Conservation (phyloP, 2,329 filamentous ascomycete genomes). For the Pseudocercospora fijiensis region DNA sequence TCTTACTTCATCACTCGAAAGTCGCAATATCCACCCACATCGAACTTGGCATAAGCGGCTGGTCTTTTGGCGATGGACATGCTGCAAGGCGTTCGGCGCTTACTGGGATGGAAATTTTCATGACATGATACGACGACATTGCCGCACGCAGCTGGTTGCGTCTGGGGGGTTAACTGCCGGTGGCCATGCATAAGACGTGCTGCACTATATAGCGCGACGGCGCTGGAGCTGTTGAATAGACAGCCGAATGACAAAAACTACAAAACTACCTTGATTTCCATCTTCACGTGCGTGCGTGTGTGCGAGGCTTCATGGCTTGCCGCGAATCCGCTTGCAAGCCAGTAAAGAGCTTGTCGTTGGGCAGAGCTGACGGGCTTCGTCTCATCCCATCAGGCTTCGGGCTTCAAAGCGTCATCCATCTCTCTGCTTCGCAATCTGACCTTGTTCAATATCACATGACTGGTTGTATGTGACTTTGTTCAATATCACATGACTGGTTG, state of each 20-base stretch:
- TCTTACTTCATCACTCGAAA: neutral
- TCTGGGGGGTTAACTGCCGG: conserved; percentile 7
- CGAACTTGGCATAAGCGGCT: conserved; percentile 13
- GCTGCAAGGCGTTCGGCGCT: conserved; percentile 20
- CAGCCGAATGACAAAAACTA: neutral
- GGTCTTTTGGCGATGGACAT: conserved; percentile 16
- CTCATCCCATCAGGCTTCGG: too few species aligned
- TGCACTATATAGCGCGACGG: neutral
- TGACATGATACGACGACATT: conserved; percentile 9
- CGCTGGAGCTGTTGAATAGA: conserved; percentile 4
- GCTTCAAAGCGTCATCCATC: too few species aligned
- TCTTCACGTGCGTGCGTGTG: neutral
- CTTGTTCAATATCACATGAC: too few species aligned
- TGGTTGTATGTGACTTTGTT: too few species aligned
- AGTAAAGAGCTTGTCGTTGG: neutral
- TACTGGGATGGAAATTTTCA: neutral
- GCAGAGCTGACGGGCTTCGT: neutral
- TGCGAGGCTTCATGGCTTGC: neutral
- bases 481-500: too few species aligned
- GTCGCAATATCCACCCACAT: neutral
- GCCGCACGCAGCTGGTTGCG: conserved; percentile 9
- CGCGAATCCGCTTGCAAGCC: neutral
- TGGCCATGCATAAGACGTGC: conserved; percentile 6
- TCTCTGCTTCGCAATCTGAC: too few species aligned
- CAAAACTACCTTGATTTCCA: neutral